Conservation (phyloP, 2,329 filamentous ascomycete genomes). For the Cadophora malorum region DNA sequence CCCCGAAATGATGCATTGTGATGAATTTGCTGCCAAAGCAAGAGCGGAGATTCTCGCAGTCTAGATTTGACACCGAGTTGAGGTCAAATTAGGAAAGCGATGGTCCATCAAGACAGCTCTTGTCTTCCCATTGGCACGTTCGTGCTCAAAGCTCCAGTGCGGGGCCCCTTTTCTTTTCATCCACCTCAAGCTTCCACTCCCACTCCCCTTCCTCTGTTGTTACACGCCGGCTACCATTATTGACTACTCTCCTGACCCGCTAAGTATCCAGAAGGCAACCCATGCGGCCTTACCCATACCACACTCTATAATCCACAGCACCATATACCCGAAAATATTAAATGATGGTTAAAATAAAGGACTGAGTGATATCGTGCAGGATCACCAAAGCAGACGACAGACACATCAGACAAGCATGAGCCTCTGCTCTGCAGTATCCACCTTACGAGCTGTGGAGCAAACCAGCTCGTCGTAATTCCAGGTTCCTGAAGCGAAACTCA, state of each 20-base stretch:
- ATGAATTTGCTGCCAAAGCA: neutral
- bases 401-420: conserved; percentile 1
- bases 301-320: conserved; percentile 2
- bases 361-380: neutral
- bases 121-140: conserved; percentile 9
- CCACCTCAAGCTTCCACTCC: neutral
- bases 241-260: neutral
- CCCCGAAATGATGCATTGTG: neutral
- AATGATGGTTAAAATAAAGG: conserved; percentile 9
- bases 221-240: neutral
- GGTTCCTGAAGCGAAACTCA: conserved; percentile 15
- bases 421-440: neutral
- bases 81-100: conserved; percentile 14
- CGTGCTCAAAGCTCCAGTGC: conserved; percentile 15
- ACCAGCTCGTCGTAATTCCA: conserved; percentile 4
- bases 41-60: neutral
- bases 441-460: neutral
- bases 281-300: neutral
- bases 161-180: neutral
- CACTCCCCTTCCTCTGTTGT: neutral
- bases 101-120: neutral
- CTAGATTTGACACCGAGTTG: conserved; percentile 18
- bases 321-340: conserved; percentile 1
- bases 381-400: conserved; percentile 8
- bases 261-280: neutral